Percentiles rank a stretch among this genome's conserved stretches.
phyloP scores from a whole-genome alignment of 2,329 filamentous ascomycete species.

The Seiridium cupressi region DNA sequence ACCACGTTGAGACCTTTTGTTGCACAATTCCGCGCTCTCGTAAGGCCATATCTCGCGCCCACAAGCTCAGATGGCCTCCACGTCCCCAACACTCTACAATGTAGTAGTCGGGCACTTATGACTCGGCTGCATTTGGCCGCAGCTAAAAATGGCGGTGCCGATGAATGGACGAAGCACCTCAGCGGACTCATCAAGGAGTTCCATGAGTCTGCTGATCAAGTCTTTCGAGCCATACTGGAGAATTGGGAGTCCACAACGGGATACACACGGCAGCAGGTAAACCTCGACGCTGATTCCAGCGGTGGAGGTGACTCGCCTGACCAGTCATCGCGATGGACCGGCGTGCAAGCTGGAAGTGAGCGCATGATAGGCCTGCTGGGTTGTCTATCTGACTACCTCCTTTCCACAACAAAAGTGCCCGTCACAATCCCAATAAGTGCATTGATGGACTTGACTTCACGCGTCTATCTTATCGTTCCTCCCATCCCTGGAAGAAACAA shows the following conservation, averaged over 20 bases:
- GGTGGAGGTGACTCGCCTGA: slow-evolving; percentile 45
- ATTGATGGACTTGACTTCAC: slow-evolving; percentile 66
- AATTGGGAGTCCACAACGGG: slow-evolving; percentile 71
- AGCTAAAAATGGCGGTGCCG: slow-evolving; percentile 71
- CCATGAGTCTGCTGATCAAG: slow-evolving; percentile 70
- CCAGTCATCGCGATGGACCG: slow-evolving; percentile 68
- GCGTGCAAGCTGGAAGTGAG: slow-evolving; percentile 71
- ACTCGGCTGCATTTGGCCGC: slow-evolving; percentile 77
- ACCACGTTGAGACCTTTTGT: slow-evolving; percentile 78
- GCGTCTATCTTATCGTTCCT: slow-evolving; percentile 66
- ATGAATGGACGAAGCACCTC: slow-evolving; percentile 75
- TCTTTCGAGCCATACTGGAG: slow-evolving; percentile 78
- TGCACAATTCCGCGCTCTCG: slow-evolving; percentile 62
- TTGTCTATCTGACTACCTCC: slow-evolving; percentile 63
- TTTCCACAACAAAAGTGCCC: slow-evolving; percentile 60
- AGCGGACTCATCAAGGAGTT: slow-evolving; percentile 59
- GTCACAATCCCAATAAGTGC: slow-evolving; percentile 67
- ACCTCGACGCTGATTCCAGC: slow-evolving; percentile 43
- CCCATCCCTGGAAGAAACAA: slow-evolving; percentile 45
- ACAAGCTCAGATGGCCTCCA: slow-evolving; percentile 51
- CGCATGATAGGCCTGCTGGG: slow-evolving; percentile 65
- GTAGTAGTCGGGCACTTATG: slow-evolving; percentile 62
- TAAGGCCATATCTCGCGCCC: slow-evolving; percentile 61
- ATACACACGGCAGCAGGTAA: slow-evolving; percentile 40
- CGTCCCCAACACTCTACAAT: slow-evolving; percentile 51